Percentiles rank a stretch among this genome's conserved stretches.
Evolutionary conservation across 2,329 filamentous ascomycete species (phyloP).

Genomic region (Lecanicillium sp.): DNA sequence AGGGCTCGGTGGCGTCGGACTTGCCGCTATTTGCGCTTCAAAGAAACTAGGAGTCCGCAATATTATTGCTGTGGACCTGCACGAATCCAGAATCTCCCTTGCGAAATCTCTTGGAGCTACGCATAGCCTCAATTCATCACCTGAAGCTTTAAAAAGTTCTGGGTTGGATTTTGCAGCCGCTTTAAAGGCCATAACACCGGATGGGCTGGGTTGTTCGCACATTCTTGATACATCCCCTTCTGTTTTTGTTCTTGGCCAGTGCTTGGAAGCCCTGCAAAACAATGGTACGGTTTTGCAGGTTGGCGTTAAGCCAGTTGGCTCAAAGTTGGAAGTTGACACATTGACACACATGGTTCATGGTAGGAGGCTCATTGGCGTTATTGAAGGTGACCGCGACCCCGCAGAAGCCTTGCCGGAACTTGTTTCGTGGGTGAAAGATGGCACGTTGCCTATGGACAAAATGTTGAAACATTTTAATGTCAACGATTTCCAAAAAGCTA

Average conservation of each 20-base stretch:
- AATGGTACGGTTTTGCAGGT: constrained; percentile 4
- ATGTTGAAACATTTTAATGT: constrained; percentile 2
- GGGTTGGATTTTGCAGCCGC: background rate
- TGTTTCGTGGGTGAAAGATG: constrained; percentile 4
- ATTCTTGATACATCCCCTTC: constrained; percentile 4
- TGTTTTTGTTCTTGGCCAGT: background rate
- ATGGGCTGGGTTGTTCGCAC: constrained; percentile 1
- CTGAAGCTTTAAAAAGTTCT: background rate
- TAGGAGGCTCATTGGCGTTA: constrained; percentile 2
- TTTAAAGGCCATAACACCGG: background rate
- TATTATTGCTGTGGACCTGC: constrained; percentile 4
- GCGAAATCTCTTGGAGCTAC: constrained; percentile 1
- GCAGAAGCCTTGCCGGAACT: constrained; percentile 2
- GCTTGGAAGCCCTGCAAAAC: background rate
- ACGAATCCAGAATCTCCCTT: background rate
- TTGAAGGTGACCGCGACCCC: constrained; percentile 3
- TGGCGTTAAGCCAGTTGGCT: constrained; percentile 2
- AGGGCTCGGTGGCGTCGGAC: constrained; percentile 3
- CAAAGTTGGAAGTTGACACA: constrained; percentile 1
- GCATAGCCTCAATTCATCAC: background rate
- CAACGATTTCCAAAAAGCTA: background rate
- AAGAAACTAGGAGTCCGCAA: constrained; percentile 1
- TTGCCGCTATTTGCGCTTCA: background rate
- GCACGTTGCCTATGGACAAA: constrained; percentile 2
- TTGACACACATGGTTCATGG: constrained; percentile 3